Conservation (phyloP, 768 basidiomycete species). For the Tylopilus subfusipes region DNA sequence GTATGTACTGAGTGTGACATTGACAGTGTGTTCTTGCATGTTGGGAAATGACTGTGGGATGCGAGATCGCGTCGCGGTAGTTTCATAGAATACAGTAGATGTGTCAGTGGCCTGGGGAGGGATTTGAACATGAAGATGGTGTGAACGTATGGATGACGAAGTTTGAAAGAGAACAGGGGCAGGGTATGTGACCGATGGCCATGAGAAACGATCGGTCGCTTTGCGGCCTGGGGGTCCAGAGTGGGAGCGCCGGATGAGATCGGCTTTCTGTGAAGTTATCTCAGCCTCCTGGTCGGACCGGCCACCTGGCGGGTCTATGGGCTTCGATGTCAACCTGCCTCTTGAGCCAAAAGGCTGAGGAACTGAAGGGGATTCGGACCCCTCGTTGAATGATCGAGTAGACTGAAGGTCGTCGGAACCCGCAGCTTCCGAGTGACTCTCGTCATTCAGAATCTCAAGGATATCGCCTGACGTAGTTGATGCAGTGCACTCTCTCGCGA, state of each 20-base stretch:
- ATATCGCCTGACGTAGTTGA: slow-evolving; percentile 58
- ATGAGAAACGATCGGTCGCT: slow-evolving; percentile 35
- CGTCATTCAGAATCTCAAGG: slow-evolving; percentile 60
- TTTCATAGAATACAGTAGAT: slow-evolving; percentile 69
- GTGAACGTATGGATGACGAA: slow-evolving; percentile 28
- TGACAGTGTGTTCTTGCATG: slow-evolving; percentile 21
- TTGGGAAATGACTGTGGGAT: slow-evolving; percentile 17
- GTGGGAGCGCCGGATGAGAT: slow-evolving; percentile 41
- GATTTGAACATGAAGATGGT: slow-evolving; percentile 29
- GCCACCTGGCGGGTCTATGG: slow-evolving; percentile 4
- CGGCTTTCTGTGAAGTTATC: slow-evolving; percentile 32
- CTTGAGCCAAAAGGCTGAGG: slow-evolving; percentile 15
- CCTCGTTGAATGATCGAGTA: slow-evolving; percentile 62
- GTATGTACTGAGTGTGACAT: slow-evolving; percentile 27
- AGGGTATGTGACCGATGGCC: slow-evolving; percentile 42
- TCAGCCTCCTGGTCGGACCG: slow-evolving; percentile 6
- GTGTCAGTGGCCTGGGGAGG: slow-evolving; percentile 37
- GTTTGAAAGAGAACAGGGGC: slow-evolving; percentile 51
- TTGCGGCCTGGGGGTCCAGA: slow-evolving; percentile 42
- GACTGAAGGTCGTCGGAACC: slow-evolving; percentile 72
- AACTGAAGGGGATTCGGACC: slow-evolving; percentile 24
- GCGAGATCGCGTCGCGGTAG: slow-evolving; percentile 37
- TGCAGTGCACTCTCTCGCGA: slow-evolving; percentile 52
- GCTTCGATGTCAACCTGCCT: slow-evolving; percentile 26
- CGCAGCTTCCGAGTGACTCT: slow-evolving; percentile 52